A percentile compares a stretch with the other conserved stretches of the same genome.
These are phyloP conservation scores for Cicer cuneatum DNA, from an alignment of 306 rosid species.

Conservation along the genomic window DNA sequence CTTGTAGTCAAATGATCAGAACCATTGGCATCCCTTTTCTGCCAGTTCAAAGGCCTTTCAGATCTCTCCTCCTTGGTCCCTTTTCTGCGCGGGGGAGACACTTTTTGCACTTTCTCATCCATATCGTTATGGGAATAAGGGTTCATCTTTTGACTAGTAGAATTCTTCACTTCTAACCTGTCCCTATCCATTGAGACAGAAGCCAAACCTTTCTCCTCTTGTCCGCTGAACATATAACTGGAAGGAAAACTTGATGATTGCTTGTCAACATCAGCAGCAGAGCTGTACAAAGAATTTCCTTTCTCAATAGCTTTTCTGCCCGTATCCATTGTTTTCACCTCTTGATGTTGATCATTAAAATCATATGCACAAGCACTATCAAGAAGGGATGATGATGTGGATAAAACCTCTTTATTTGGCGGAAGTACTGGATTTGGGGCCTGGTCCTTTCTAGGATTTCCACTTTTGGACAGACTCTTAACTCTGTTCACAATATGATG, in stretches of 20 bases:
- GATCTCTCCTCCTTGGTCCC: slow-evolving; percentile 73
- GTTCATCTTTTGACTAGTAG: slow-evolving; percentile 61
- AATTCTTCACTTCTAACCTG: slow-evolving; percentile 68
- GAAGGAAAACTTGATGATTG: slow-evolving; percentile 58
- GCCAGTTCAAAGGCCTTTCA: slow-evolving; percentile 69
- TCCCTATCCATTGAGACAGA: slow-evolving; percentile 64
- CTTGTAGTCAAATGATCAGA: slow-evolving; percentile 65
- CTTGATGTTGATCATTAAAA: slow-evolving; percentile 65
- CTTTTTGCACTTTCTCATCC: slow-evolving; percentile 78
- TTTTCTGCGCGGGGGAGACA: slow-evolving; percentile 88
- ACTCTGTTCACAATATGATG: slow-evolving; percentile 65
- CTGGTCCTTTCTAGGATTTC: slow-evolving; percentile 87
- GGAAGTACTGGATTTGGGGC: slow-evolving; percentile 56
- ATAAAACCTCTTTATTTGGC: slow-evolving; percentile 63
- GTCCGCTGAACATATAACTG: slow-evolving; percentile 52
- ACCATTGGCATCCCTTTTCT: slow-evolving; percentile 60
- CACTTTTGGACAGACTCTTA: slow-evolving; percentile 91
- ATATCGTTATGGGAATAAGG: slow-evolving; percentile 65
- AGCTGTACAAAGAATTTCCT: slow-evolving; percentile 59
- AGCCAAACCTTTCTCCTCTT: slow-evolving; percentile 64
- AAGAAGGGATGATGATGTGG: slow-evolving; percentile 61
- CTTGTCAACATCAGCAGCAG: slow-evolving; percentile 69
- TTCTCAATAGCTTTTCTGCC: slow-evolving; percentile 68
- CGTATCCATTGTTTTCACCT: slow-evolving; percentile 63
- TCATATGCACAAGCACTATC: slow-evolving; percentile 62